These are phyloP conservation scores for Euphorbia tirucalli DNA, from an alignment of 345 rosid species.

Conservation along the genomic window DNA sequence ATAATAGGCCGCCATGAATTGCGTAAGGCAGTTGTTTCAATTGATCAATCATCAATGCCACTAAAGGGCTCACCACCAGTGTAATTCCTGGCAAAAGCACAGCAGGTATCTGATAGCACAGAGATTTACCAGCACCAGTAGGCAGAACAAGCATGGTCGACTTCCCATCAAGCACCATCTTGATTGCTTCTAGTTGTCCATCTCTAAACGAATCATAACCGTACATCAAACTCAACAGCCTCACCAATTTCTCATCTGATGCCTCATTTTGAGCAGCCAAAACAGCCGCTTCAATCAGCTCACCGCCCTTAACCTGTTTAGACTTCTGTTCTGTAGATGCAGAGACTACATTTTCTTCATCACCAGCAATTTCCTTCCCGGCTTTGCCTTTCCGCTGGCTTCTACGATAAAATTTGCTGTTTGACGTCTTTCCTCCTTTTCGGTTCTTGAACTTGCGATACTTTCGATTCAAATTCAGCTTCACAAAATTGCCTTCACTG, in stretches of 20 bases:
- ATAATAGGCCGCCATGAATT: slow-evolving; percentile 66
- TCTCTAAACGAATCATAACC: slow-evolving; percentile 56
- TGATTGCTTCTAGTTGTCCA: slow-evolving; percentile 62
- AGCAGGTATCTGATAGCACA: slow-evolving; percentile 93
- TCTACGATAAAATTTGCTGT: slow-evolving; percentile 39
- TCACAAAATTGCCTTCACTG: slow-evolving; percentile 87
- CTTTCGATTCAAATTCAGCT: slow-evolving; percentile 54
- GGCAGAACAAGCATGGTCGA: slow-evolving; percentile 87
- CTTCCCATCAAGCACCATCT: slow-evolving; percentile 56
- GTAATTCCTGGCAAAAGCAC: slow-evolving; percentile 75
- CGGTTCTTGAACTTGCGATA: slow-evolving; percentile 52
- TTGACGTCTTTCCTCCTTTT: slow-evolving; percentile 36
- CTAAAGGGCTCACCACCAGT: slow-evolving; percentile 67
- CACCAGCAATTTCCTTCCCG: slow-evolving; percentile 26
- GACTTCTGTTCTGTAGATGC: slow-evolving; percentile 34
- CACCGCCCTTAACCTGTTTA: slow-evolving; percentile 24
- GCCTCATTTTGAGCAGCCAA: slow-evolving; percentile 44
- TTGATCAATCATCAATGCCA: slow-evolving; percentile 95
- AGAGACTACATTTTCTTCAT: slow-evolving; percentile 47
- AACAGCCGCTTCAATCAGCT: slow-evolving; percentile 48
- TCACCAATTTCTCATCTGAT: slow-evolving; percentile 58
- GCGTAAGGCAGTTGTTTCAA: slow-evolving; percentile 72
- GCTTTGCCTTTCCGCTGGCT: slow-evolving; percentile 42
- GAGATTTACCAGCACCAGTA: slow-evolving; percentile 88
- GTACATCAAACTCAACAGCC: slow-evolving; percentile 48